Base-by-base conservation (phyloP, 2,329 filamentous ascomycete species). In the Metarhizium guizhouense region DNA sequence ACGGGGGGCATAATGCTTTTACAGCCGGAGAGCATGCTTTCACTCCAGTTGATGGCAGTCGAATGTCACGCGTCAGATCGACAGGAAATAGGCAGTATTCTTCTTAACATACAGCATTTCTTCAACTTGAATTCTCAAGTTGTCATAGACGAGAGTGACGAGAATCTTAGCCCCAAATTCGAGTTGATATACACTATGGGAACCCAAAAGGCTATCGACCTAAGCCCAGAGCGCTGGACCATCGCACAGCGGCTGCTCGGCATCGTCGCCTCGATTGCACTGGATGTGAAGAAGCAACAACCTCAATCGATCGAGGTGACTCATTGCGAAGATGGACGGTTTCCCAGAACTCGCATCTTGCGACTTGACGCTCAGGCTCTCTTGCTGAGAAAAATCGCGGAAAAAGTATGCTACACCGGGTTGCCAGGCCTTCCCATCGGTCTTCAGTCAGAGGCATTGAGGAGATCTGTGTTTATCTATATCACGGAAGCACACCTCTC, bases 111-210 rank as follows among this genome's bases (percentile, higher is more conserved):
- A 0, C 76, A 82, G n/a, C 29, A 67, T 0, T 78, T 74, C 58
- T 69, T 85, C 1, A 14, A 52, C 0, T n/a, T n/a, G 57, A 66
- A 2, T 72, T 76, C 0, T 45, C 70, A 82, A 0, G 83, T 86
- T 57, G 73, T 88, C 2, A 71, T 87, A 0, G 84, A 87, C 56
- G 83, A 88, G 64, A 83, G 80, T 43, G 85, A 88, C 51, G 82
- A 86, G 56, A 82, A 81, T 54, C 79, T 86, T 47, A 81, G 75
- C 47, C 73, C 77, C 4, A 80, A 78, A 50, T 85, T 84, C 43
- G 82, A 87, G 61, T 65, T 87, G 0, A 72, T 87, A 1, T 87
- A 87, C 56, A 85, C 83, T 0, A 77, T 86, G 60, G 84, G 83
- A 0, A 57, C 64, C 0, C 79, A 84, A 56, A 62, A 64, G 1